phyloP scores from a whole-genome alignment of 2,329 filamentous ascomycete species.

The Cladorrhinum sp. region DNA sequence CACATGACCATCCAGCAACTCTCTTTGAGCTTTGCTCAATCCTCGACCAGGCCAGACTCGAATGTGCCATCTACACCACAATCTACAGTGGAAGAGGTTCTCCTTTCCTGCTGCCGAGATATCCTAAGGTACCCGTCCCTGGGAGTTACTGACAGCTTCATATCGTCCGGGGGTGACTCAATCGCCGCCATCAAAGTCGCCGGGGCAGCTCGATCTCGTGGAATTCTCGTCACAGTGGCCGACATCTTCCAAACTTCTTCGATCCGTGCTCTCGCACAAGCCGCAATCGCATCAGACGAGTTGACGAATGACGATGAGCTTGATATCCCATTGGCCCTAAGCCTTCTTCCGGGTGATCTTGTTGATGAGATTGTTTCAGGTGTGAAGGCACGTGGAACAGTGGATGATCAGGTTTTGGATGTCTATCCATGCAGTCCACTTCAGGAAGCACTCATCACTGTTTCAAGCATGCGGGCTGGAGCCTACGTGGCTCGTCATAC shows the following conservation, averaged over 20 bases:
- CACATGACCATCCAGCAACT: conserved; percentile 10
- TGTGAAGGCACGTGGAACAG: neutral
- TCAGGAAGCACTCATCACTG: conserved; percentile 12
- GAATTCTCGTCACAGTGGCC: conserved; percentile 42
- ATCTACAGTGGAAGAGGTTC: conserved; percentile 43
- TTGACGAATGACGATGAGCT: neutral
- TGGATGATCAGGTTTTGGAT: neutral
- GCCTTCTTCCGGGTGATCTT: conserved; percentile 8
- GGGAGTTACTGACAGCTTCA: conserved; percentile 38
- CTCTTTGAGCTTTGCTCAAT: neutral
- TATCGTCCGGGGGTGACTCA: conserved; percentile 47
- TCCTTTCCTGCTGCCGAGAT: conserved; percentile 6
- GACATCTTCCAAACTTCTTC: conserved; percentile 38
- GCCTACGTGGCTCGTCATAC: conserved; percentile 10
- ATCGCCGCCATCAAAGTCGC: conserved; percentile 49
- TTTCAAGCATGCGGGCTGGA: conserved; percentile 7
- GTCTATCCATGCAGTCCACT: conserved; percentile 14
- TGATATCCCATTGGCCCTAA: conserved; percentile 7
- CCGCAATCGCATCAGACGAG: neutral
- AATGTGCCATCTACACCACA: conserved; percentile 20
- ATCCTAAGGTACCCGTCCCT: conserved; percentile 2
- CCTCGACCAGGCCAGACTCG: conserved; percentile 14
- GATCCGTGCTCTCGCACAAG: conserved; percentile 3
- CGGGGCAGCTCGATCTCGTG: conserved; percentile 37
- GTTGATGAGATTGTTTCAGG: conserved; percentile 10